phyloP scores from a whole-genome alignment of 2,329 filamentous ascomycete species.

The Calonectria naviculata region DNA sequence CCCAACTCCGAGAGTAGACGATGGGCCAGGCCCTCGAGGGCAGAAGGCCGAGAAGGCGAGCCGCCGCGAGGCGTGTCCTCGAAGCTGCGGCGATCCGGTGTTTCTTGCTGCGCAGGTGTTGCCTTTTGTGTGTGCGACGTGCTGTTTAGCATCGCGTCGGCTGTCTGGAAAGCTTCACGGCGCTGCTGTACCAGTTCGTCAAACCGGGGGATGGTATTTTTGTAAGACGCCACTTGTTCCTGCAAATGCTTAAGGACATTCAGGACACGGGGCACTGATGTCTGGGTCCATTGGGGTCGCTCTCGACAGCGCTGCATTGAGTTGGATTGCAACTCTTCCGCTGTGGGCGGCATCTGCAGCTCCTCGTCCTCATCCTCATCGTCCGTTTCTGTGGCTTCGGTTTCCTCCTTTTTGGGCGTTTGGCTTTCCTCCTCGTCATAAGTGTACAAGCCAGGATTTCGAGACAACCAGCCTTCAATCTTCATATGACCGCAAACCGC shows the following conservation, averaged over 20 bases:
- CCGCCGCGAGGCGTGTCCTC: slow-evolving; percentile 57
- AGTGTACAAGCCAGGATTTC: slow-evolving; percentile 73
- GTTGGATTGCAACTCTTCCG: slow-evolving; percentile 52
- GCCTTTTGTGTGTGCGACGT: slow-evolving; percentile 43
- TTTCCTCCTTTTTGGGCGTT: slow-evolving; percentile 10
- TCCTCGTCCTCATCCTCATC: slow-evolving; percentile 37
- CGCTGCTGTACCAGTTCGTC: slow-evolving; percentile 76
- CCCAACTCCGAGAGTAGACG: slow-evolving; percentile 70
- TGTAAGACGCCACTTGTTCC: slow-evolving; percentile 71
- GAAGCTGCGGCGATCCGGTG: slow-evolving; percentile 55
- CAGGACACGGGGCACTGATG: slow-evolving; percentile 65
- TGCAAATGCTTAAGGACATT: slow-evolving; percentile 68
- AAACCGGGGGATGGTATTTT: slow-evolving; percentile 75
- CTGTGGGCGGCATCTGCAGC: slow-evolving; percentile 27
- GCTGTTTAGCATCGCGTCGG: slow-evolving; percentile 59
- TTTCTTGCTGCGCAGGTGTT: slow-evolving; percentile 45
- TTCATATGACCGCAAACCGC: slow-evolving; percentile 87
- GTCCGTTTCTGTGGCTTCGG: slow-evolving; percentile 30
- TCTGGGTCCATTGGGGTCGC: slow-evolving; percentile 63
- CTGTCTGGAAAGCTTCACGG: slow-evolving; percentile 72
- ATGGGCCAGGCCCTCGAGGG: slow-evolving; percentile 71
- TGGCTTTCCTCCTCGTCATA: slow-evolving; percentile 54
- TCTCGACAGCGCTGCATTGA: slow-evolving; percentile 63
- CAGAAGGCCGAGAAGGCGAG: slow-evolving; percentile 65
- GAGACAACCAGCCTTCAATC: slow-evolving; percentile 90